phyloP scores from a whole-genome alignment of 495 filamentous ascomycete species.

The Haplographium delicatum region DNA sequence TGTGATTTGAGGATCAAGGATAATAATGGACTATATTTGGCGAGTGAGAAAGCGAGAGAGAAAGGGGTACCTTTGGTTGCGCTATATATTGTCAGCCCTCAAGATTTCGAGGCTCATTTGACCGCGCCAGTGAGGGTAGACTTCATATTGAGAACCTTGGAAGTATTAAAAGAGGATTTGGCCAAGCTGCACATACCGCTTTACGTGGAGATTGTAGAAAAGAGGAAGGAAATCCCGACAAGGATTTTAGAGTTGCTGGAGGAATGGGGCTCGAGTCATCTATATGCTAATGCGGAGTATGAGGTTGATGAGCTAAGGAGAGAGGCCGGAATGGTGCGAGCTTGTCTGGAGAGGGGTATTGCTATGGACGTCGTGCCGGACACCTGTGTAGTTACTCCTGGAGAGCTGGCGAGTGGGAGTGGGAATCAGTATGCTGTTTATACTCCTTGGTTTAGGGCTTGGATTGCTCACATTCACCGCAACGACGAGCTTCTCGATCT shows the following conservation, averaged over 20 bases:
- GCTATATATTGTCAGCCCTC: slow-evolving; percentile 76
- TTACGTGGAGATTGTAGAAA: slow-evolving; percentile 64
- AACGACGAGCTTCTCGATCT: slow-evolving; percentile 60
- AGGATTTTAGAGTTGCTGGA: slow-evolving; percentile 65
- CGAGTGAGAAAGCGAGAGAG: slow-evolving; percentile 59
- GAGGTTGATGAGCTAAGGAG: slow-evolving; percentile 73
- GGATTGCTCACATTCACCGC: slow-evolving; percentile 64
- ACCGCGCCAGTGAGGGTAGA: slow-evolving; percentile 70
- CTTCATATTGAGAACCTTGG: slow-evolving; percentile 67
- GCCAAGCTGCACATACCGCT: slow-evolving; percentile 72
- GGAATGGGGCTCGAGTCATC: slow-evolving; percentile 68
- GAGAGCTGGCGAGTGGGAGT: slow-evolving; percentile 51
- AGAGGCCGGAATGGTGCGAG: slow-evolving; percentile 60
- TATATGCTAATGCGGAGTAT: slow-evolving; percentile 71
- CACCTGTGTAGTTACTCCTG: slow-evolving; percentile 76
- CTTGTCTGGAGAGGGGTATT: slow-evolving; percentile 55
- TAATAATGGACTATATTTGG: slow-evolving; percentile 66
- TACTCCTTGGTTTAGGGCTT: slow-evolving; percentile 73
- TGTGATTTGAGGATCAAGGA: slow-evolving; percentile 69
- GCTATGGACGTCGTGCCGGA: slow-evolving; percentile 66
- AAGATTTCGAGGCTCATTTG: slow-evolving; percentile 81
- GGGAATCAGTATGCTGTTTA: slow-evolving; percentile 84
- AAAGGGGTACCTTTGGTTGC: slow-evolving; percentile 63
- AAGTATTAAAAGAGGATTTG: slow-evolving; percentile 60
- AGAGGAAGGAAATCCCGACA: slow-evolving; percentile 54